Percentiles rank a stretch among this genome's conserved stretches.
These are phyloP conservation scores for Trichopus zeylanicus DNA, from an alignment of 116 monocot genomes.

Conservation along the genomic window DNA sequence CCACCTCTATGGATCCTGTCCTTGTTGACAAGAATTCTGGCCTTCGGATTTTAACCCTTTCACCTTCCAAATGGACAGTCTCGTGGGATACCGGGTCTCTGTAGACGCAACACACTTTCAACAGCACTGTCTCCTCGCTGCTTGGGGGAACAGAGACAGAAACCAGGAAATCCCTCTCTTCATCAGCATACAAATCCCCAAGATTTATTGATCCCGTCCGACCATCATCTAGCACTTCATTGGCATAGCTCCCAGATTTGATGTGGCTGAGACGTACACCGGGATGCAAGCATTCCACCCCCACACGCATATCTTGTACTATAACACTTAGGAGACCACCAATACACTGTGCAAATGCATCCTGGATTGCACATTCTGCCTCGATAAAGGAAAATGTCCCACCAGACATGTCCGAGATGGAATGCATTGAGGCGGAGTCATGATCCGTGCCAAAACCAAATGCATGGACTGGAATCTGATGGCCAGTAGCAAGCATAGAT, in stretches of 20 bases:
- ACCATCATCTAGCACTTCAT: constrained; percentile 12
- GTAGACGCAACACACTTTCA: constrained; percentile 33
- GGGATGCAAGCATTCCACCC: constrained; percentile 21
- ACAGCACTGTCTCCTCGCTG: constrained; percentile 15
- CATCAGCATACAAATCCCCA: constrained; percentile 58
- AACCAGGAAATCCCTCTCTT: constrained; percentile 60
- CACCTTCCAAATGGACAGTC: constrained; percentile 11
- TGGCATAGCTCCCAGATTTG: constrained; percentile 56
- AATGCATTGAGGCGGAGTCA: constrained; percentile 48
- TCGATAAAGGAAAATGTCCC: constrained; percentile 71
- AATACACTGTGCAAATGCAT: constrained; percentile 71
- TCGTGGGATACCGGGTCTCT: constrained; percentile 40
- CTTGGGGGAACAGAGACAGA: constrained; percentile 34
- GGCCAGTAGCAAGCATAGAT: constrained; percentile 8
- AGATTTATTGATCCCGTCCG: constrained; percentile 30
- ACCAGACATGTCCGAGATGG: constrained; percentile 52
- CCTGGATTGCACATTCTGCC: constrained; percentile 49
- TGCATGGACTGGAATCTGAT: constrained; percentile 42
- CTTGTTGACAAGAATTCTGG: constrained; percentile 12
- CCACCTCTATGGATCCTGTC: constrained; percentile 33
- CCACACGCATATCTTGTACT: constrained; percentile 35
- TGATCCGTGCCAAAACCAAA: constrained; percentile 68
- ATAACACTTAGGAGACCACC: constrained; percentile 62
- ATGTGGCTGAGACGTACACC: constrained; percentile 24
- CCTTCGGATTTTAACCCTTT: constrained; percentile 29